Conservation (phyloP, 169 alveolate genomes). For the Cytauxzoon felis region DNA sequence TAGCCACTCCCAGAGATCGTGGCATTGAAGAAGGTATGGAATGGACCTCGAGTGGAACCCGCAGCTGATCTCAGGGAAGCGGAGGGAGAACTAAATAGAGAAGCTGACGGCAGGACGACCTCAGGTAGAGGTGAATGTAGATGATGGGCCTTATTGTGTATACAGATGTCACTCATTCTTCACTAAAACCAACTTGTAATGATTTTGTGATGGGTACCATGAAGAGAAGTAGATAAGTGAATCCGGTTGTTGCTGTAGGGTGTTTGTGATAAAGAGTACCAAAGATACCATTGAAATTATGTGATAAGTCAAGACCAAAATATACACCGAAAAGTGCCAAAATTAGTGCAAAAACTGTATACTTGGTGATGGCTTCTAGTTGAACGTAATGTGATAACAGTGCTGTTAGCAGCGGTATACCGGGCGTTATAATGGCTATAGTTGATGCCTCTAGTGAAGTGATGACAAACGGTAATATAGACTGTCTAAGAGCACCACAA, state of each 20-base stretch:
- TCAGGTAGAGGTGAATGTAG: no score
- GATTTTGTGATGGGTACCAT: constrained; percentile 20
- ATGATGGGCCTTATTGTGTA: no score
- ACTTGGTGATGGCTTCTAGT: constrained; percentile 45
- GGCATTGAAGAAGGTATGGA: no score
- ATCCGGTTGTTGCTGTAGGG: not conserved
- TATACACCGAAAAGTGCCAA: constrained; percentile 53
- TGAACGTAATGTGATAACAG: constrained; percentile 47
- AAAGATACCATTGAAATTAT: constrained; percentile 16
- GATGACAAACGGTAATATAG: constrained; percentile 48
- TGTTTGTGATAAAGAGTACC: constrained; percentile 2
- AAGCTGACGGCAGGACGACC: no score
- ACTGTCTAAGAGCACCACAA: constrained; percentile 63
- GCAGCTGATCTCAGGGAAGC: no score
- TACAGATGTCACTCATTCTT: no score
- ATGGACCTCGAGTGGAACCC: no score
- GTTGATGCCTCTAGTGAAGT: constrained; percentile 45
- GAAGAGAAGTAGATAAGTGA: not conserved
- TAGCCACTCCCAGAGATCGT: no score
- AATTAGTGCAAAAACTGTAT: constrained; percentile 42
- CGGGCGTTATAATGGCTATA: constrained; percentile 47
- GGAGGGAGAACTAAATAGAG: no score
- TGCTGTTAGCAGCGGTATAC: constrained; percentile 66
- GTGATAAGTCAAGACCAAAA: constrained; percentile 46
- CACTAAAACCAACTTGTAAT: no score